phyloP scores from a whole-genome alignment of 352 stramenopile genomes.

The Pythium apleroticum region DNA sequence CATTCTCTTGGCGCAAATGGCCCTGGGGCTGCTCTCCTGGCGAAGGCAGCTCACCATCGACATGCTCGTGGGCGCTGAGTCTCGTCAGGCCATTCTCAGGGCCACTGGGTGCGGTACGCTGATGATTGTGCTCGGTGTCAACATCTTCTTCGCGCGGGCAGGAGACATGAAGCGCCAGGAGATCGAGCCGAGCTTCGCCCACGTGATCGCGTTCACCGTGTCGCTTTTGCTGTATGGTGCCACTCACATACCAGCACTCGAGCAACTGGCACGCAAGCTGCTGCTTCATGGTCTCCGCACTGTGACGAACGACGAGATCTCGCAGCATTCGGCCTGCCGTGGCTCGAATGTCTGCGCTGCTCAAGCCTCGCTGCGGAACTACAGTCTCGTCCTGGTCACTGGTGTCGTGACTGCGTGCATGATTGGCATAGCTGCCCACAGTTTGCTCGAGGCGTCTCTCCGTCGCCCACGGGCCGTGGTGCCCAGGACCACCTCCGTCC shows the following conservation, averaged over 20 bases:
- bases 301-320: slow-evolving; percentile 25
- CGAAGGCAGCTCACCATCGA: slow-evolving; percentile 39
- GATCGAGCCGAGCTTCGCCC: slow-evolving; percentile 39
- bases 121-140: slow-evolving; percentile 32
- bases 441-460: slow-evolving; percentile 1
- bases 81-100: slow-evolving; percentile 29
- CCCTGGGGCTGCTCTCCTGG: slow-evolving; percentile 36
- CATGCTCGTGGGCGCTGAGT: slow-evolving; percentile 36
- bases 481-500: background rate
- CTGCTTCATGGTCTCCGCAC: slow-evolving; percentile 31
- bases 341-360: slow-evolving; percentile 33
- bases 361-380: slow-evolving; percentile 27
- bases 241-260: slow-evolving; percentile 13
- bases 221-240: slow-evolving; percentile 28
- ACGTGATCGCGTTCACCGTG: slow-evolving; percentile 31
- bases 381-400: slow-evolving; percentile 21
- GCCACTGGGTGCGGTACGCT: slow-evolving; percentile 37
- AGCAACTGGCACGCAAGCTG: slow-evolving; percentile 15
- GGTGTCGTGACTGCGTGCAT: slow-evolving; percentile 1
- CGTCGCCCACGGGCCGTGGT: background rate
- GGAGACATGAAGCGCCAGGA: slow-evolving; percentile 40
- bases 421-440: slow-evolving; percentile 5
- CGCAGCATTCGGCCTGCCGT: slow-evolving; percentile 35
- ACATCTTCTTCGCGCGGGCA: slow-evolving; percentile 36
- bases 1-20: slow-evolving; percentile 36